Evolutionary conservation across 75 land plant genomes (phyloP).

Genomic region (Larix kaempferi): DNA sequence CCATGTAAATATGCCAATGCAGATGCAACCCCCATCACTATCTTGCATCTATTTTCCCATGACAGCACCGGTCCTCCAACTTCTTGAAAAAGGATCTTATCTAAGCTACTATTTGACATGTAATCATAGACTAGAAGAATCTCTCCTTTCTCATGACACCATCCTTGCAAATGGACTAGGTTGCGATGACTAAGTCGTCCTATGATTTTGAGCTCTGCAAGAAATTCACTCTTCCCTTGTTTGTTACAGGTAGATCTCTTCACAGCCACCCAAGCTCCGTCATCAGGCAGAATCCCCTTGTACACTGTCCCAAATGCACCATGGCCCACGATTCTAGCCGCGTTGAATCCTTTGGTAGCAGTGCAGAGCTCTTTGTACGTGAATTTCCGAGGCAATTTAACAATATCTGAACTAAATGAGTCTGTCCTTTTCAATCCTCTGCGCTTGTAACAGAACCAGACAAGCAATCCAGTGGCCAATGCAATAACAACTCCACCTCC

Average conservation of each 20-base stretch:
- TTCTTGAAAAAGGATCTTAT: constrained; percentile 57
- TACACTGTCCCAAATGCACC: constrained; percentile 88
- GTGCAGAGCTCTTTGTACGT: constrained; percentile 56
- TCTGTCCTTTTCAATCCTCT: constrained; percentile 24
- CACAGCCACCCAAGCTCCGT: constrained; percentile 71
- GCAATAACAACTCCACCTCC: constrained; percentile 57
- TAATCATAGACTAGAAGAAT: constrained; percentile 72
- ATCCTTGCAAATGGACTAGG: constrained; percentile 67
- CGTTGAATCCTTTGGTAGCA: constrained; percentile 68
- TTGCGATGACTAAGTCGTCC: constrained; percentile 71
- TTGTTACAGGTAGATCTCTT: constrained; percentile 49
- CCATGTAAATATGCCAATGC: constrained; percentile 73
- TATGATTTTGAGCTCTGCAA: constrained; percentile 65
- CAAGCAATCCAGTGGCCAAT: constrained; percentile 21
- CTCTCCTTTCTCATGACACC: constrained; percentile 84
- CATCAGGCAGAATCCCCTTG: constrained; percentile 58
- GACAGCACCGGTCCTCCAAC: constrained; percentile 21
- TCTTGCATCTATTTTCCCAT: constrained; percentile 54
- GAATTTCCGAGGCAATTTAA: constrained; percentile 54
- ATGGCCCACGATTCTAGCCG: constrained; percentile 53
- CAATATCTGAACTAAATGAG: constrained; percentile 37
- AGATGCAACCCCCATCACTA: constrained; percentile 67
- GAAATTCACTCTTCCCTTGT: constrained; percentile 63
- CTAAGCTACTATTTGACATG: constrained; percentile 79
- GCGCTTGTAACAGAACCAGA: constrained; percentile 29